Conservation (phyloP, 768 basidiomycete genomes). For the Pseudohyphozyma bogoriensis region DNA sequence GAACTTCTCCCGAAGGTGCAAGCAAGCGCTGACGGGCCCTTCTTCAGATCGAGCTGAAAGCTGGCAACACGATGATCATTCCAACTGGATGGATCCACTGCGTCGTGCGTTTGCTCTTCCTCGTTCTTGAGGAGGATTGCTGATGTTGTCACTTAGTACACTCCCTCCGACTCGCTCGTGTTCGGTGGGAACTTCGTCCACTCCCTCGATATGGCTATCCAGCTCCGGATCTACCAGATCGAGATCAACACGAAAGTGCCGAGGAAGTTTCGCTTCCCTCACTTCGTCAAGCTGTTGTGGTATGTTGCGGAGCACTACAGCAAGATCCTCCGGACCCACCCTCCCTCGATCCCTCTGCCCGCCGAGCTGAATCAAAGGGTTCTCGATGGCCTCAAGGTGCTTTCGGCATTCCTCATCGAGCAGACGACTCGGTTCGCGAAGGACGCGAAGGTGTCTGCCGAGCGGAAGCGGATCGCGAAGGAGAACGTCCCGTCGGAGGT, state of each 20-base stretch:
- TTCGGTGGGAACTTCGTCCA: slow-evolving; percentile 98
- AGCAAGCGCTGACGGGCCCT: background rate
- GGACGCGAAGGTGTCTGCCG: slow-evolving; percentile 14
- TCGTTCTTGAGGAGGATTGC: background rate
- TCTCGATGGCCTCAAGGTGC: slow-evolving; percentile 56
- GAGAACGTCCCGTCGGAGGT: slow-evolving; percentile 32
- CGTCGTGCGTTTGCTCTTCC: slow-evolving; percentile 52
- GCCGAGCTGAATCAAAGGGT: slow-evolving; percentile 43
- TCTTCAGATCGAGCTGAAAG: slow-evolving; percentile 50
- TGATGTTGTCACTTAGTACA: slow-evolving; percentile 49
- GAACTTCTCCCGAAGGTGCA: background rate
- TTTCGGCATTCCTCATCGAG: slow-evolving; percentile 68
- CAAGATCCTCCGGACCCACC: slow-evolving; percentile 79
- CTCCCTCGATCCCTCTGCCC: slow-evolving; percentile 44
- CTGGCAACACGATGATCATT: slow-evolving; percentile 65
- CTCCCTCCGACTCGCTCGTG: slow-evolving; percentile 82
- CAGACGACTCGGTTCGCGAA: slow-evolving; percentile 59
- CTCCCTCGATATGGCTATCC: slow-evolving; percentile 75
- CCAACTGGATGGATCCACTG: slow-evolving; percentile 95
- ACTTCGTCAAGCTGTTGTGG: slow-evolving; percentile 43
- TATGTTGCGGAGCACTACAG: slow-evolving; percentile 7
- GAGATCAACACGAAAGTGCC: slow-evolving; percentile 88
- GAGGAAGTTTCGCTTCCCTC: slow-evolving; percentile 78
- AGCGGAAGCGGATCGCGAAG: slow-evolving; percentile 21
- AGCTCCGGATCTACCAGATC: slow-evolving; percentile 78